Percentiles rank a stretch among this genome's conserved stretches.
Conservation (phyloP, 1,139 yeast genomes). For the Casaregolazyma lundiana region DNA sequence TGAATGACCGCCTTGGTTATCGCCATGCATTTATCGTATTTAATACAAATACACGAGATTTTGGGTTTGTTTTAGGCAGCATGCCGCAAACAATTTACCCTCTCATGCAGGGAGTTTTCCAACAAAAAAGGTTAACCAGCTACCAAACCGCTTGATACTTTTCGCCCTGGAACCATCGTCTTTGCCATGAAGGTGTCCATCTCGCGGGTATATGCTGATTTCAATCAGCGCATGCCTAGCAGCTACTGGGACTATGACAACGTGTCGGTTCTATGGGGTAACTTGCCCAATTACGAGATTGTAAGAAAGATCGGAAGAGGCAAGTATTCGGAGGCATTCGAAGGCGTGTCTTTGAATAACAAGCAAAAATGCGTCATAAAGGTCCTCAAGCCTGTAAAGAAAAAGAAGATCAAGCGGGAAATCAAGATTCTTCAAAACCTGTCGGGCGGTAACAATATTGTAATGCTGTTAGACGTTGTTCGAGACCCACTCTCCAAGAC, state of each 20-base stretch:
- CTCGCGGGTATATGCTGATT: conserved; percentile 87
- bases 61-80: not conserved
- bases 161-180: not conserved
- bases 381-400: conserved; percentile 93
- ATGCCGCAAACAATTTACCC: conserved; percentile 5
- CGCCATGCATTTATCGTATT: conserved; percentile 4
- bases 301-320: conserved; percentile 93
- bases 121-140: conserved; percentile 9
- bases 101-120: conserved; percentile 1
- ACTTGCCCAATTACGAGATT: conserved; percentile 79
- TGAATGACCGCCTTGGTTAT: conserved; percentile 5
- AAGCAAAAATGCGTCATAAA: conserved; percentile 63
- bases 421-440: conserved; percentile 87
- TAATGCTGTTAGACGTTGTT: conserved; percentile 77
- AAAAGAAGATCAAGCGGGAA: conserved; percentile 94
- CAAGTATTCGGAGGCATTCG: conserved; percentile 94
- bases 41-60: not conserved
- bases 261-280: conserved; percentile 53
- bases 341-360: conserved; percentile 56
- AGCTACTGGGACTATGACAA: conserved; percentile 90
- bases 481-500: conserved; percentile 88
- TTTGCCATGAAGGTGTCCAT: conserved; percentile 43
- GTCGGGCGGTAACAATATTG: conserved; percentile 80
- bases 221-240: conserved; percentile 68
- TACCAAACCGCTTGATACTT: not conserved